Evolutionary conservation across 768 basidiomycete genomes (phyloP).

Genomic region (Gelatoporia subvermispora): DNA sequence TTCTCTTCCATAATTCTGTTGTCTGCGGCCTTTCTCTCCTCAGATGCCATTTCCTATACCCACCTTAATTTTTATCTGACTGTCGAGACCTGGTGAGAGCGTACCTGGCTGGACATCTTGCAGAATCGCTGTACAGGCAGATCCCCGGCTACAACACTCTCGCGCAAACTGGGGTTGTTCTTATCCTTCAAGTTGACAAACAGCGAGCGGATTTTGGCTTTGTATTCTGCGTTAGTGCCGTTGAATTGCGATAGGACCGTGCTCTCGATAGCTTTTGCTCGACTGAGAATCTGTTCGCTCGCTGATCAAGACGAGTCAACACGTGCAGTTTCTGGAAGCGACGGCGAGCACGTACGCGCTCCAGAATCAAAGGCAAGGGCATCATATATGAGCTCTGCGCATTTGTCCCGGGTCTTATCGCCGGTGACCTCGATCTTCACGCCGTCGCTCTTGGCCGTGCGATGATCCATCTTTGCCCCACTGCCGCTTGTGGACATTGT

Average conservation of each 20-base stretch:
- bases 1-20: conserved; percentile 81
- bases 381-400: conserved; percentile 87
- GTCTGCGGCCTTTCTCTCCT: conserved; percentile 82
- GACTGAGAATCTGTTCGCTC: conserved; percentile 57
- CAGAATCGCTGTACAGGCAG: conserved; percentile 64
- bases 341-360: conserved; percentile 65
- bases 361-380: conserved; percentile 82
- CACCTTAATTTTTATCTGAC: neutral
- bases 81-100: neutral
- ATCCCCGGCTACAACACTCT: conserved; percentile 81
- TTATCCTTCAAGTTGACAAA: conserved; percentile 96
- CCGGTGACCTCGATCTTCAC: conserved; percentile 51
- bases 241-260: conserved; percentile 47
- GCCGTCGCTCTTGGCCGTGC: conserved; percentile 70
- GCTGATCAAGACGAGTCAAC: conserved; percentile 13
- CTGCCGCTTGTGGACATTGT: conserved; percentile 12
- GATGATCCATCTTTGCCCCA: conserved; percentile 30
- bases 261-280: conserved; percentile 69
- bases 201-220: conserved; percentile 77
- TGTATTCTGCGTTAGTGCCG: conserved; percentile 48
- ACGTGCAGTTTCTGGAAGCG: neutral
- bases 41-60: conserved; percentile 89
- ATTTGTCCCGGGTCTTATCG: conserved; percentile 81
- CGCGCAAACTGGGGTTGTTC: conserved; percentile 81
- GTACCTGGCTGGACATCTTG: conserved; percentile 79